Conservation (phyloP, 257 asterid genomes). For the Nicotiana obtusifolia region DNA sequence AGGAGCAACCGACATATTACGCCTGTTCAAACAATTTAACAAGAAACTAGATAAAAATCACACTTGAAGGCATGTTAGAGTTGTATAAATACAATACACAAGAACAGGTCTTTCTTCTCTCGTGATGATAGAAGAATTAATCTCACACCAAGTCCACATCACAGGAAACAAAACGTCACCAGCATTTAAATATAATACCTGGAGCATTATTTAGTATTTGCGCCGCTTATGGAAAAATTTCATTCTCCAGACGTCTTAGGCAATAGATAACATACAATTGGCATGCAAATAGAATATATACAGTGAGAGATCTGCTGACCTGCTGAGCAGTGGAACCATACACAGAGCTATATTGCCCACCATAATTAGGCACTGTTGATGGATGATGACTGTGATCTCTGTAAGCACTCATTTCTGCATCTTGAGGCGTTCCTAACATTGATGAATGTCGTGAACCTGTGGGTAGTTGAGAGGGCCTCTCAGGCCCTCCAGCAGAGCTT, state of each 20-base stretch:
- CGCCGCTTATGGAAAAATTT: not conserved
- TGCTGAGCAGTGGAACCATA: slow-evolving; percentile 73
- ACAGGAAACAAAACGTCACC: not conserved
- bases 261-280: not conserved
- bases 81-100: not conserved
- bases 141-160: not conserved
- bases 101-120: not conserved
- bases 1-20: not conserved
- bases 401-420: slow-evolving; percentile 49
- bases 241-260: not conserved
- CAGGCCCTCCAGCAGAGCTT: slow-evolving; percentile 31
- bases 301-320: slow-evolving; percentile 23
- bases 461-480: slow-evolving; percentile 33
- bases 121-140: not conserved
- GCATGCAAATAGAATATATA: not conserved
- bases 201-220: not conserved
- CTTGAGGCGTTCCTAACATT: slow-evolving; percentile 45
- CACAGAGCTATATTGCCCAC: slow-evolving; percentile 62
- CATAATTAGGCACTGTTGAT: slow-evolving; percentile 50
- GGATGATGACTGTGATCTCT: slow-evolving; percentile 52
- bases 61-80: not conserved
- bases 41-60: not conserved
- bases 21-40: not conserved
- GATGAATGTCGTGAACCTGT: slow-evolving; percentile 33
- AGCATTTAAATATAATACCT: not conserved